Base-by-base conservation (phyloP, 2,329 filamentous ascomycete species). In the Sarocladium strictum region DNA sequence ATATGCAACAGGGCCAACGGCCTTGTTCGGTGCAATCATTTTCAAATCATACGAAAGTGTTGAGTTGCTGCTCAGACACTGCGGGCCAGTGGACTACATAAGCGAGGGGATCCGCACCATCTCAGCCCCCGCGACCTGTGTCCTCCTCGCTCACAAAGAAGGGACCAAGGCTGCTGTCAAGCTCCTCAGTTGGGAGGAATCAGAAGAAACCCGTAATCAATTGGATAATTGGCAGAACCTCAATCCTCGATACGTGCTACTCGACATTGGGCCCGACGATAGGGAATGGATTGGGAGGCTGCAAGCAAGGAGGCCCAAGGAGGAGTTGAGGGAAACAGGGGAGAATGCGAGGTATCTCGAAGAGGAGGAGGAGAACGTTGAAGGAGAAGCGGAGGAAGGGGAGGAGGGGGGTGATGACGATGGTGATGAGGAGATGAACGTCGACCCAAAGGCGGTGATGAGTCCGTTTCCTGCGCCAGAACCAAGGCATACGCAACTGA, bases 391-490 rank as follows among this genome's bases (percentile, higher is more conserved):
- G 9, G 26, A 51, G 4, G 17, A 38, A 1, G 7, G 27, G 4
- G 40, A 45, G 23, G 40, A 45, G 4, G 40, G 24, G 7, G 40
- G 24, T 10, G 40, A 45, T 17, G 40, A 41, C 17, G 37, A 41
- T n/a, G 37, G 17, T n/a, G 37, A 41, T 41, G 49, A 52, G 53
- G 12, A 47, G 57, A 19, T 57, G 56, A 29, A 58, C 60, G 45
- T 58, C 60, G 52, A 55, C 29, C 9, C 40, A 24, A 41, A 19
- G 17, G 32, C 15, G 32, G 32, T 38, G 35, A 38, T 38, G 35
- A 38, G n/a, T 38, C 35, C 35, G 35, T 38, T 38, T 15, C 35
- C 35, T 10, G 35, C 35, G 35, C n/a, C 35, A 9, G 35, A 38
- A 15, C 35, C 35, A n/a, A 38, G 35, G n/a, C 35, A n/a, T 7